These are phyloP conservation scores for Thuidium tamariscinum DNA, from an alignment of 225 moss, liverwort and hornwort species.

Conservation along the genomic window DNA sequence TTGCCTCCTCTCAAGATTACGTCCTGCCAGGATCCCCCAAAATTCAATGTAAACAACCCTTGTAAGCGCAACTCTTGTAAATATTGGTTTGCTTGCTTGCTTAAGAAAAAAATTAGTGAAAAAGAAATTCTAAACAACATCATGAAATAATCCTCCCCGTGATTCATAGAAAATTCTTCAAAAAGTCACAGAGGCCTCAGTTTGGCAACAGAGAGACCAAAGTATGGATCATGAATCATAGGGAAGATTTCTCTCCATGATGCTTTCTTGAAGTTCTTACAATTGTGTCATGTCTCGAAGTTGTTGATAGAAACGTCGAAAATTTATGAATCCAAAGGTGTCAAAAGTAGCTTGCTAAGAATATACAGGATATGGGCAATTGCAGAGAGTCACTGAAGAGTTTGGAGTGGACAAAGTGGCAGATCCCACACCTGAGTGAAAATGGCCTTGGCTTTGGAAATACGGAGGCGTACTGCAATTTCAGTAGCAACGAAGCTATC, in stretches of 20 bases:
- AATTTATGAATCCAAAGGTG: background rate
- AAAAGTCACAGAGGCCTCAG: background rate
- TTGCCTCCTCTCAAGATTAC: constrained; percentile 67
- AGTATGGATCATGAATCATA: background rate
- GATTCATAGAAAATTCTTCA: background rate
- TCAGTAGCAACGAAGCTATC: constrained; percentile 81
- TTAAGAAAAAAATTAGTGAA: background rate
- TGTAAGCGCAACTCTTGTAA: background rate
- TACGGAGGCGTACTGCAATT: constrained; percentile 64
- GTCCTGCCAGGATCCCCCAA: constrained; percentile 34
- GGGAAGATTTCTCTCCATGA: background rate
- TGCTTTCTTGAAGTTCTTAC: background rate
- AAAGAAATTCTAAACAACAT: background rate
- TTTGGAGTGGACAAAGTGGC: background rate
- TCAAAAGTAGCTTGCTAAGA: background rate
- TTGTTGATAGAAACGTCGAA: background rate
- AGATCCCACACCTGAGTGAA: constrained; percentile 58
- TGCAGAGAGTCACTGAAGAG: background rate
- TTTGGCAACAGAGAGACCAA: background rate
- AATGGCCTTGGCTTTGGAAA: constrained; percentile 79
- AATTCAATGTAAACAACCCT: background rate
- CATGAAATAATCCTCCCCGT: background rate
- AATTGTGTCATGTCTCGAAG: background rate
- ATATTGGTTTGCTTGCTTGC: background rate
- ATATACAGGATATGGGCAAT: background rate